Evolutionary conservation across 1,139 yeast genomes (phyloP), one percentile per base, ranked within the genome.

Genomic region (Kodamaea alishanica): DNA sequence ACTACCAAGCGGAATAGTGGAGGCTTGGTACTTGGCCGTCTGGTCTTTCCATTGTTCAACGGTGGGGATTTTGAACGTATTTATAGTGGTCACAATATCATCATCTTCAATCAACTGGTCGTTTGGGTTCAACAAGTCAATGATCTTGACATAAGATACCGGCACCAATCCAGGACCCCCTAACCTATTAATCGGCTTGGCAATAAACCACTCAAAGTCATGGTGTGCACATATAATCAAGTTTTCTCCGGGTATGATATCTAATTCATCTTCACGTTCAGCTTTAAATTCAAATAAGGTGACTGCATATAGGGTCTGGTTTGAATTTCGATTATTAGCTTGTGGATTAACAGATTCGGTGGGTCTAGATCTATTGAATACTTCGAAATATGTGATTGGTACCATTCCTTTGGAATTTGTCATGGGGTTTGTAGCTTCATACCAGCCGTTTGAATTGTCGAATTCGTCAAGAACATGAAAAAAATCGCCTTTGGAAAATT

Each of bases 121-220:
- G 10, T 53, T 34, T 1, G 72, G 67, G 38, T 67, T 64, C 28
- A 81, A 70, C 43, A 89, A 75, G 58, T 92, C 96, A 31, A 92
- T 79, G 34, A 92, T 77, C 55, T 87, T 86, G 26, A 92, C 95
- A 56, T 86, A 92, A 24, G 88, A 79, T 4, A 87, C 94, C 0
- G 98, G 98, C 8, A 92, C 95, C 41, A 92, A 71, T 1, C 98
- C 98, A 0, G 97, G 97, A 0, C 97, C 98, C 10, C 98, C 98
- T 36, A 92, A 70, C 38, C 97, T 72, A 46, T 94, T 95, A 38
- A 92, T 86, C 6, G 97, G 97, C 59, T 92, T 92, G 9, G 97
- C 97, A 42, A 92, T 94, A 55, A 89, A 90, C 98, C 98, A 92
- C 63, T 92, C 98, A 50, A 75, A 87, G 43, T 88, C 92, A 55